Evolutionary conservation across 2,329 filamentous ascomycete species (phyloP).

Genomic region (Fusarium sp.): DNA sequence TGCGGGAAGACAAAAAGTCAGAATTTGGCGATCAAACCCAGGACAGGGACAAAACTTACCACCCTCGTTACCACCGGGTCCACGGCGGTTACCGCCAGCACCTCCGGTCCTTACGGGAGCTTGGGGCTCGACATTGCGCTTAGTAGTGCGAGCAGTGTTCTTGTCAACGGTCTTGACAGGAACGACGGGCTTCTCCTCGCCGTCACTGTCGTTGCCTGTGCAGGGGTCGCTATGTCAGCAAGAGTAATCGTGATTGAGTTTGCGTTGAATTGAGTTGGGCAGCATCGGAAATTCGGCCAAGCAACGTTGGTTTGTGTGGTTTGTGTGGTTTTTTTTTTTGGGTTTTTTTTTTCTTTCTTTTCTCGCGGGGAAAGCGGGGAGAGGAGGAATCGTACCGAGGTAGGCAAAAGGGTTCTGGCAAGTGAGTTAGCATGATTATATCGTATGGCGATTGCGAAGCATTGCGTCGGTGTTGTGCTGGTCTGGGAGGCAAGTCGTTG

Average conservation of each 20-base stretch:
- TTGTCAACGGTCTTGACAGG: conserved; percentile 93
- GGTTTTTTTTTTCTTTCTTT: background rate
- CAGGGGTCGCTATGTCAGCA: conserved; percentile 41
- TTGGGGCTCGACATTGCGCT: conserved; percentile 88
- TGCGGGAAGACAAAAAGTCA: conserved; percentile 55
- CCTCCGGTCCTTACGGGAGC: conserved; percentile 66
- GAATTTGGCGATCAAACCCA: conserved; percentile 17
- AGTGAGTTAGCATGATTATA: conserved; percentile 39
- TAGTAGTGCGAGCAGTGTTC: conserved; percentile 77
- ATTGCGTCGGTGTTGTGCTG: conserved; percentile 17
- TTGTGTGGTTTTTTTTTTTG: background rate
- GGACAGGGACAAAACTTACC: conserved; percentile 70
- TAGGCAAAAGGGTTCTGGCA: conserved; percentile 96
- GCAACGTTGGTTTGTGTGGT: conserved; percentile 26
- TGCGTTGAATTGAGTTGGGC: conserved; percentile 15
- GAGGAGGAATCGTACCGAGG: conserved; percentile 79
- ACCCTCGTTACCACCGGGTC: conserved; percentile 82
- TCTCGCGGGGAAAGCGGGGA: conserved; percentile 38
- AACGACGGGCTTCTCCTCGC: conserved; percentile 79
- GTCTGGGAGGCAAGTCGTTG: conserved; percentile 9
- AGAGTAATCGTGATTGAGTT: conserved; percentile 39
- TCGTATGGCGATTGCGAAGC: background rate
- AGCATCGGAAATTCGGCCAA: conserved; percentile 36
- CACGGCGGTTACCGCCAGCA: conserved; percentile 63
- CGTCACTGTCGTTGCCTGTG: conserved; percentile 71